A percentile compares a stretch with the other conserved stretches of the same genome.
phyloP scores from a whole-genome alignment of 768 basidiomycete genomes.

The Calvatia gigantea region DNA sequence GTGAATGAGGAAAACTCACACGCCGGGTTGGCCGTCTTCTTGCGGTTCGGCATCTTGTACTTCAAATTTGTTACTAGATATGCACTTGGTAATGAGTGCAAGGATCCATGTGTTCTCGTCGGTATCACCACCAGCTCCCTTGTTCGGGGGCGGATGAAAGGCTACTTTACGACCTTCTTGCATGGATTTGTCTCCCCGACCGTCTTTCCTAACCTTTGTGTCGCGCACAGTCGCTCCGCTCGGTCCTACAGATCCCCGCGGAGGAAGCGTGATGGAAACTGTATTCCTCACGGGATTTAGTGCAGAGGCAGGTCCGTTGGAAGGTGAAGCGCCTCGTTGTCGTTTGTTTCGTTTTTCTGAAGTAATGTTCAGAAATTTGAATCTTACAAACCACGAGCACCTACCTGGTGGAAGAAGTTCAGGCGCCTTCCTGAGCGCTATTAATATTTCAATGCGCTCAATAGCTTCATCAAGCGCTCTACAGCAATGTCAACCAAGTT shows the following conservation, averaged over 20 bases:
- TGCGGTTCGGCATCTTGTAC: constrained; percentile 84
- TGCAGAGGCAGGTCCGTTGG: constrained; percentile 42
- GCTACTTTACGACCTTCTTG: constrained; percentile 77
- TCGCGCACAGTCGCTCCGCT: constrained; percentile 54
- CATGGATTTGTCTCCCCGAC: constrained; percentile 55
- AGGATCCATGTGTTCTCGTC: constrained; percentile 75
- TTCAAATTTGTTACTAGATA: constrained; percentile 78
- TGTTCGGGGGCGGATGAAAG: constrained; percentile 66
- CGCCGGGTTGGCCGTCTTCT: constrained; percentile 73
- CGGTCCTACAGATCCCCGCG: constrained; percentile 56
- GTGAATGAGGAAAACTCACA: constrained; percentile 27
- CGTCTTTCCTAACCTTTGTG: constrained; percentile 63
- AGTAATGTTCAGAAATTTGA: neutral
- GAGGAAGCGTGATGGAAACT: constrained; percentile 53
- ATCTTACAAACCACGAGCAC: neutral
- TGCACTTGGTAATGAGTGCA: constrained; percentile 67
- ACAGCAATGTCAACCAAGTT: constrained; percentile 8
- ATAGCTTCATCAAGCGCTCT: constrained; percentile 73
- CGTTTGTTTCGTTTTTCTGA: constrained; percentile 78
- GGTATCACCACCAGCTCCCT: constrained; percentile 37
- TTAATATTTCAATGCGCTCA: constrained; percentile 64
- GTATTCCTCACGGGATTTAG: constrained; percentile 29
- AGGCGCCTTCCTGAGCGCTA: constrained; percentile 70
- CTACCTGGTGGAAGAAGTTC: constrained; percentile 58
- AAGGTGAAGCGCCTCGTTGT: constrained; percentile 67